Percentiles rank a stretch among this genome's conserved stretches.
Conservation (phyloP, 2,329 filamentous ascomycete genomes). For the Colletotrichum abscissum region DNA sequence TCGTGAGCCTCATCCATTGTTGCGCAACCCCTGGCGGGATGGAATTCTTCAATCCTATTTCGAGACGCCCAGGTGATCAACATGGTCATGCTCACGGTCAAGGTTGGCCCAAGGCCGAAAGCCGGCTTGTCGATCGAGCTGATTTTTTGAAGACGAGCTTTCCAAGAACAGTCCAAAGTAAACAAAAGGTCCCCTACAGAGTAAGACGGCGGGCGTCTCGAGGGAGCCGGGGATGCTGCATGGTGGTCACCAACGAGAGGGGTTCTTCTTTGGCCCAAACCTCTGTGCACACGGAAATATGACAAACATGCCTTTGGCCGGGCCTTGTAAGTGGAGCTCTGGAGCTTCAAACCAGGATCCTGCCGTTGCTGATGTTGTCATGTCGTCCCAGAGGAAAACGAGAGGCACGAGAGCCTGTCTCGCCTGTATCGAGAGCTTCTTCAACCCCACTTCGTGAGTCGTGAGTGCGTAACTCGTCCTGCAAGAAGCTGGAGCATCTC, state of each 20-base stretch:
- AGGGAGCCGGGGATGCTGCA: slow-evolving; percentile 31
- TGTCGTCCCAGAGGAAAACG: slow-evolving; percentile 19
- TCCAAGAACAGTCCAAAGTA: slow-evolving; percentile 33
- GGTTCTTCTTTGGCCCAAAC: slow-evolving; percentile 18
- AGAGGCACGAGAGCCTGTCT: slow-evolving; percentile 12
- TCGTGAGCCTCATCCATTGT: slow-evolving; percentile 8
- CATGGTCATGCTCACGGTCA: not conserved
- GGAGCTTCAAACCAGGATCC: slow-evolving; percentile 7
- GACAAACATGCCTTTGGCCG: slow-evolving; percentile 29
- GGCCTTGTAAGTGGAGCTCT: slow-evolving; percentile 18
- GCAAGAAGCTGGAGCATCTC: slow-evolving; percentile 19
- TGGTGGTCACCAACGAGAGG: slow-evolving; percentile 10
- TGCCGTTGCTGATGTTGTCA: slow-evolving; percentile 15
- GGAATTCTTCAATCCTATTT: slow-evolving; percentile 29
- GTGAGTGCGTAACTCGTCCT: slow-evolving; percentile 5
- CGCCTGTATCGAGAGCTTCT: slow-evolving; percentile 9
- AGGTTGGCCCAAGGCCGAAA: not conserved
- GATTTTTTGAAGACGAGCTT: slow-evolving; percentile 6
- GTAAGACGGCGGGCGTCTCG: slow-evolving; percentile 23
- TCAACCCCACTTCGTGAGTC: slow-evolving; percentile 1
- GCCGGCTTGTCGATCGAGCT: slow-evolving; percentile 20
- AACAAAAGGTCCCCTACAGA: slow-evolving; percentile 29
- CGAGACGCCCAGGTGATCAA: slow-evolving; percentile 2
- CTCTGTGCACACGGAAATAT: slow-evolving; percentile 28
- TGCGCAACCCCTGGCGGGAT: not conserved